phyloP scores from a whole-genome alignment of 2,329 filamentous ascomycete genomes.

The Sodiomyces alkalinus region DNA sequence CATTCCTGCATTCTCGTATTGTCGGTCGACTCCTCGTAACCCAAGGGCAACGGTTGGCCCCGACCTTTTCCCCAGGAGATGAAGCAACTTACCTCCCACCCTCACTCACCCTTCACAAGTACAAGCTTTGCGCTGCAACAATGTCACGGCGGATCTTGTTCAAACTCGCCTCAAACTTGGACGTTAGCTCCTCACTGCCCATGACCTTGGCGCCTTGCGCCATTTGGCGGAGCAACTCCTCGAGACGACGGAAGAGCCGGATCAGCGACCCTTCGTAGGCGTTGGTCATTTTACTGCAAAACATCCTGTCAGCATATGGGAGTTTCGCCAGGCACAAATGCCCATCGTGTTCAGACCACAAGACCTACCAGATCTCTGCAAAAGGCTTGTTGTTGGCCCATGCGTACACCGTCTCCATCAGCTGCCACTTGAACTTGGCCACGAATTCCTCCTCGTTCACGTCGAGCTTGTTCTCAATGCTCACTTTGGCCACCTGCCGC shows the following conservation, averaged over 20 bases:
- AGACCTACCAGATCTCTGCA: constrained; percentile 79
- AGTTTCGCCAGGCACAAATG: too few relatives aligned
- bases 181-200: constrained; percentile 86
- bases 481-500: constrained; percentile 79
- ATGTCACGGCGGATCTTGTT: constrained; percentile 83
- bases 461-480: constrained; percentile 81
- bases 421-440: constrained; percentile 75
- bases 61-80: background rate
- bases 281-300: constrained; percentile 86
- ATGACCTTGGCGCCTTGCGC: constrained; percentile 93
- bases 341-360: too few relatives aligned
- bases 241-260: constrained; percentile 84
- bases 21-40: too few relatives aligned
- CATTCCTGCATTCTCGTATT: too few relatives aligned
- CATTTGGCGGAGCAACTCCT: constrained; percentile 90
- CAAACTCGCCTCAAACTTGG: constrained; percentile 80
- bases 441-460: constrained; percentile 95
- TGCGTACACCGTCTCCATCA: constrained; percentile 90
- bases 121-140: constrained; percentile 86
- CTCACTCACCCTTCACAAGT: too few relatives aligned
- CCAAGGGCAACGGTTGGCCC: too few relatives aligned
- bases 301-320: constrained; percentile 11
- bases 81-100: constrained; percentile 5
- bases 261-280: constrained; percentile 95
- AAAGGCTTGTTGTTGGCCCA: constrained; percentile 89